These are phyloP conservation scores for Gloeopeniophorella convolvens DNA, from an alignment of 768 basidiomycete genomes.

Conservation along the genomic window DNA sequence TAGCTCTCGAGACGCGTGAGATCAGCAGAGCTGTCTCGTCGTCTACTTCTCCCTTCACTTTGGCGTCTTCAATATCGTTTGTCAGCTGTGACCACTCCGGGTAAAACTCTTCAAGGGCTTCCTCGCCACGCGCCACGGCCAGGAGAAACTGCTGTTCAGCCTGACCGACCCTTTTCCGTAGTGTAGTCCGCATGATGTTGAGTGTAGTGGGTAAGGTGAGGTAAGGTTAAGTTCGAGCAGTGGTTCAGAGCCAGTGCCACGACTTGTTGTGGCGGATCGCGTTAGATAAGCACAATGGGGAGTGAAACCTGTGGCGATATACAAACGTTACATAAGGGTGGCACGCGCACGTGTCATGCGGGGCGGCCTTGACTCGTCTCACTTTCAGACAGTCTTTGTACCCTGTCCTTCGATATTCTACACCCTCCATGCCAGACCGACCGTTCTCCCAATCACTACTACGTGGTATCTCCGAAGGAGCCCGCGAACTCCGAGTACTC, in stretches of 20 bases:
- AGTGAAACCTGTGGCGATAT: too few species aligned
- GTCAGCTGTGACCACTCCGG: slow-evolving; percentile 2
- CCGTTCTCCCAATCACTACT: neutral
- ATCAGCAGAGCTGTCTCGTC: neutral
- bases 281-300: slow-evolving; percentile 13
- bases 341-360: too few species aligned
- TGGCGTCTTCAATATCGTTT: neutral
- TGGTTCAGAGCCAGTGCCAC: too few species aligned
- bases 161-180: neutral
- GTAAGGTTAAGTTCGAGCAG: neutral
- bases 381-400: too few species aligned
- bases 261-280: too few species aligned
- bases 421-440: neutral
- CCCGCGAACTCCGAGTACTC: neutral
- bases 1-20: neutral
- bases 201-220: neutral
- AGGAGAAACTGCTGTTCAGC: slow-evolving; percentile 7
- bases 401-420: too few species aligned
- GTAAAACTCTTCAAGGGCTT: neutral
- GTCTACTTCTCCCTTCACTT: neutral
- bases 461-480: neutral
- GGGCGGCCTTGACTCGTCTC: too few species aligned
- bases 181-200: slow-evolving; percentile 1
- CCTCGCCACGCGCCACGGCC: neutral
- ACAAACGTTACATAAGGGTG: too few species aligned